Evolutionary conservation across 441 rosid genomes (phyloP).

Genomic region (Eruca vesicaria): DNA sequence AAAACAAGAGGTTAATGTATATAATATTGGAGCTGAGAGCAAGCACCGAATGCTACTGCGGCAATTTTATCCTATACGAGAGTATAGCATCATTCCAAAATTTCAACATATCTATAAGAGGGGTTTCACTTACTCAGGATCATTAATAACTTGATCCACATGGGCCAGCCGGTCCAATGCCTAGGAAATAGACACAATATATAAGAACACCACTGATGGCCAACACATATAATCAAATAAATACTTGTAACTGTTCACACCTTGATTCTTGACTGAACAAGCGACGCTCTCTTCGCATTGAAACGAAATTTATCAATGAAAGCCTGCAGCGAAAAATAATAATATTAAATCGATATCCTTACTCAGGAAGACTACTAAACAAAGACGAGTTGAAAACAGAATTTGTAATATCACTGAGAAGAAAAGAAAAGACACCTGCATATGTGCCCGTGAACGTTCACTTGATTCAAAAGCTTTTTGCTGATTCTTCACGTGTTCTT

Average conservation of each 20-base stretch:
- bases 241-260: slow-evolving; percentile 38
- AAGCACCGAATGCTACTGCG: neutral
- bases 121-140: slow-evolving; percentile 76
- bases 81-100: slow-evolving; percentile 14
- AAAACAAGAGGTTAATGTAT: slow-evolving; percentile 9
- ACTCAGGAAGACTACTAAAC: neutral
- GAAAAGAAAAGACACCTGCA: slow-evolving; percentile 67
- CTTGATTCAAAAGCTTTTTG: slow-evolving; percentile 87
- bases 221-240: slow-evolving; percentile 17
- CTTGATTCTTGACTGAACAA: slow-evolving; percentile 99
- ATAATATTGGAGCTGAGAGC: slow-evolving; percentile 8
- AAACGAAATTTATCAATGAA: slow-evolving; percentile 98
- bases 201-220: slow-evolving; percentile 12
- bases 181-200: slow-evolving; percentile 42
- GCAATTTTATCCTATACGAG: slow-evolving; percentile 2
- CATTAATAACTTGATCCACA: slow-evolving; percentile 92
- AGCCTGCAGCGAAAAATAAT: slow-evolving; percentile 49
- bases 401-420: neutral
- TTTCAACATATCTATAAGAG: slow-evolving; percentile 11
- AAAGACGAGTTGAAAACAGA: slow-evolving; percentile 15
- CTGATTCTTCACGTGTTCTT: slow-evolving; percentile 86
- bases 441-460: slow-evolving; percentile 80
- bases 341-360: slow-evolving; percentile 19
- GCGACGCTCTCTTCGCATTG: slow-evolving; percentile 98
- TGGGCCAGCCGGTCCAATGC: slow-evolving; percentile 90